Conservation (phyloP, 441 rosid genomes). For the Populus hybrid region DNA sequence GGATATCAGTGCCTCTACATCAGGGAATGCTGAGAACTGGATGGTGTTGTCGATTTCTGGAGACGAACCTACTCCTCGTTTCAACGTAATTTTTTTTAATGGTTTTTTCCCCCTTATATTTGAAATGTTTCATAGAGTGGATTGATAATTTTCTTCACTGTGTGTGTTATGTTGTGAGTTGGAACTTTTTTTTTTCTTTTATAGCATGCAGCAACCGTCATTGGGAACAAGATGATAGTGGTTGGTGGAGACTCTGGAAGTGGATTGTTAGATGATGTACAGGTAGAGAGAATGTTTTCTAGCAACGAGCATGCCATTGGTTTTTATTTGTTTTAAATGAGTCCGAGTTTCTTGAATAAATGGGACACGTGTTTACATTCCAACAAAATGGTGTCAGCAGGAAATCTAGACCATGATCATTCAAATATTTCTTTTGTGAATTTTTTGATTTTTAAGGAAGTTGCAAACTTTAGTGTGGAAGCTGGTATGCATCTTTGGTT, state of each 20-base stretch:
- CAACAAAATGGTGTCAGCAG: background rate
- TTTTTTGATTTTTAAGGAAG: background rate
- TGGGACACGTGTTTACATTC: background rate
- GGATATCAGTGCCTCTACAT: conserved; percentile 33
- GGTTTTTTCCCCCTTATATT: background rate
- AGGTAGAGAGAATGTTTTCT: conserved; percentile 43
- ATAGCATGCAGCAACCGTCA: conserved; percentile 88
- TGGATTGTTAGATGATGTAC: conserved; percentile 90
- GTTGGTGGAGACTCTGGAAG: conserved; percentile 92
- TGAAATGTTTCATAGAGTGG: background rate
- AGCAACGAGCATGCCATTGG: background rate
- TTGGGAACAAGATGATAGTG: conserved; percentile 94
- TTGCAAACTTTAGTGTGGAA: conserved; percentile 12
- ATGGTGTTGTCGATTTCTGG: conserved; percentile 75
- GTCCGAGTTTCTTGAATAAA: background rate
- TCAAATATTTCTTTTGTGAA: conserved; percentile 1
- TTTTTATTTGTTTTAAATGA: background rate
- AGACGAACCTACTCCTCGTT: conserved; percentile 80
- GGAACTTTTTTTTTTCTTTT: conserved; percentile 21
- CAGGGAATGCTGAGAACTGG: conserved; percentile 77
- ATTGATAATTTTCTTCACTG: conserved; percentile 7
- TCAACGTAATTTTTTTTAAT: conserved; percentile 46
- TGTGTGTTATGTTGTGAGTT: background rate
- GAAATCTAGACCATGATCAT: background rate
- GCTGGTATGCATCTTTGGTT: conserved; percentile 11